Evolutionary conservation across 257 asterid genomes (phyloP).

Genomic region (Prunella vulgaris): DNA sequence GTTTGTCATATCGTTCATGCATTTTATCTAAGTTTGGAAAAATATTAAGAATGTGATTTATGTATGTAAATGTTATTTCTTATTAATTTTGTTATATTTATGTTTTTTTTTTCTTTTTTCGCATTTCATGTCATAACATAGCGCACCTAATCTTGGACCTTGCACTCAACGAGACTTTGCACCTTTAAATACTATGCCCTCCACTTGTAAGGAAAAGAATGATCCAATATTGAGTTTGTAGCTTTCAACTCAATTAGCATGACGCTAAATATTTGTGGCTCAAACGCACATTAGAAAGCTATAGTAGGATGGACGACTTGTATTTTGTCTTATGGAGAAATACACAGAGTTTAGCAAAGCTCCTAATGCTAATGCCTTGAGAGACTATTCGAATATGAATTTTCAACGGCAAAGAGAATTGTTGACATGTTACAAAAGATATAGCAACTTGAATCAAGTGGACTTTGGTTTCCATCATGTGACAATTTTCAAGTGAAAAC

Average conservation of each 20-base stretch:
- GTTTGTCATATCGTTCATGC: not conserved
- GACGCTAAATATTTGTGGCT: not conserved
- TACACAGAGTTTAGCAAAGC: not conserved
- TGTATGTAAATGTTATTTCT: too few species aligned
- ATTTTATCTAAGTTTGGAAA: not conserved
- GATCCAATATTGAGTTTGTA: too few species aligned
- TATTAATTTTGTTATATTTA: too few species aligned
- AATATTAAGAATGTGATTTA: not conserved
- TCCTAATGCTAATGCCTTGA: not conserved
- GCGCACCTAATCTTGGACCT: not conserved
- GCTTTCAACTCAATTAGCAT: not conserved
- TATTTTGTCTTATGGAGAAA: not conserved
- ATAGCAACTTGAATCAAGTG: not conserved
- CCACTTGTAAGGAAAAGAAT: not conserved
- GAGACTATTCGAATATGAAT: not conserved
- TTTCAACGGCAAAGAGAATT: not conserved
- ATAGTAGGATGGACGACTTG: not conserved
- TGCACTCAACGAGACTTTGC: not conserved
- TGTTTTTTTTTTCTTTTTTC: too few species aligned
- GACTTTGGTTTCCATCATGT: not conserved
- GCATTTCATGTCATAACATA: not conserved
- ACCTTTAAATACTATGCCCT: not conserved
- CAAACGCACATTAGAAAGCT: not conserved
- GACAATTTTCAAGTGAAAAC: not conserved
- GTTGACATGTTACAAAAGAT: not conserved